Conservation (phyloP, 2,329 filamentous ascomycete genomes). For the Tricladium varicosporioides region DNA sequence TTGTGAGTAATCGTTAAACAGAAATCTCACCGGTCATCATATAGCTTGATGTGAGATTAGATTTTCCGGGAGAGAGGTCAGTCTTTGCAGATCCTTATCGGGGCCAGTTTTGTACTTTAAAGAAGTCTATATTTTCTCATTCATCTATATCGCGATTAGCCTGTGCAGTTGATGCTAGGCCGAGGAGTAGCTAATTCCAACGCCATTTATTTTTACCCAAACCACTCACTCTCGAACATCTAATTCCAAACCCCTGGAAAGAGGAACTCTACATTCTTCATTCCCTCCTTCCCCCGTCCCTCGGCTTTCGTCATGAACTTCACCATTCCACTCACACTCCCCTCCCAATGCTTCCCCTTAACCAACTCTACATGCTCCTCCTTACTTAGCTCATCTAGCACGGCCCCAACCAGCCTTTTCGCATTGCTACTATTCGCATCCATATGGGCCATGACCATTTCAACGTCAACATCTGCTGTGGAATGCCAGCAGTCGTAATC, state of each 20-base stretch:
- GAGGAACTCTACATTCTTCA: constrained; percentile 79
- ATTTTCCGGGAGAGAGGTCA: too few relatives aligned
- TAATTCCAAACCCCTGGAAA: constrained; percentile 62
- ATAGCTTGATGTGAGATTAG: too few relatives aligned
- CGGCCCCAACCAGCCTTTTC: constrained; percentile 76
- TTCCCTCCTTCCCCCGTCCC: constrained; percentile 69
- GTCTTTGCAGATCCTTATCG: too few relatives aligned
- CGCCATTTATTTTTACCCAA: too few relatives aligned
- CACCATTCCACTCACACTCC: constrained; percentile 73
- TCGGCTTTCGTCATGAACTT: constrained; percentile 78
- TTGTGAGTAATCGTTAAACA: too few relatives aligned
- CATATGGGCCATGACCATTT: constrained; percentile 98
- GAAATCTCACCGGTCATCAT: too few relatives aligned
- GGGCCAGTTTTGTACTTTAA: too few relatives aligned
- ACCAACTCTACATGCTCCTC: constrained; percentile 75
- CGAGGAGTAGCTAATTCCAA: too few relatives aligned
- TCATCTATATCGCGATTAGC: too few relatives aligned
- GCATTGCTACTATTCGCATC: constrained; percentile 88
- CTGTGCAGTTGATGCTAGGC: too few relatives aligned
- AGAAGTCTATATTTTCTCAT: too few relatives aligned
- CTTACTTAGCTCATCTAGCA: constrained; percentile 80
- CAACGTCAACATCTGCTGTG: constrained; percentile 81
- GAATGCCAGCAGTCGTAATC: constrained; percentile 99
- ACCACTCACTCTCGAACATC: neutral
- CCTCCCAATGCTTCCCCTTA: constrained; percentile 76